These are phyloP conservation scores for Martiniozyma asiatica DNA, from an alignment of 1,139 yeast genomes.

Conservation along the genomic window DNA sequence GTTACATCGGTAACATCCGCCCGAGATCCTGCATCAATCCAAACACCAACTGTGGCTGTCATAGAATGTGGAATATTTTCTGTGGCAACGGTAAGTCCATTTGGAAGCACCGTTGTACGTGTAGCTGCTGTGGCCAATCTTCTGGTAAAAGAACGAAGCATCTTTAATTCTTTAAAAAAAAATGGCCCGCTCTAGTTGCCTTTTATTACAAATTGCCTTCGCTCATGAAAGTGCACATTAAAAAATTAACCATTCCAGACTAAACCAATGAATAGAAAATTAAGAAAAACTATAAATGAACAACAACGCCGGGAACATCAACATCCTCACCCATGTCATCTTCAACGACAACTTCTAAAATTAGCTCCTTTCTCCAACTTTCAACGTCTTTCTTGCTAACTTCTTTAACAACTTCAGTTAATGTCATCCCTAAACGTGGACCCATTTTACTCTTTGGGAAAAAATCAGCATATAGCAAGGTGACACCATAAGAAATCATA, in stretches of 20 bases:
- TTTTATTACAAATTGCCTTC: too few relatives aligned
- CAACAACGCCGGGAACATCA: slow-evolving; percentile 77
- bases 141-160: too few relatives aligned
- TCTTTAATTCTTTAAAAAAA: too few relatives aligned
- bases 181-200: too few relatives aligned
- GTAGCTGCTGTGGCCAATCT: slow-evolving; percentile 11
- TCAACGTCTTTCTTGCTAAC: slow-evolving; percentile 81
- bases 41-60: slow-evolving; percentile 95
- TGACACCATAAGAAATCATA: slow-evolving; percentile 87
- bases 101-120: slow-evolving; percentile 45
- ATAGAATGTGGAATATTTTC: slow-evolving; percentile 79
- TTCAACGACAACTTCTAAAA: slow-evolving; percentile 86
- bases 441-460: slow-evolving; percentile 73
- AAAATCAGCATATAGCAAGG: slow-evolving; percentile 83
- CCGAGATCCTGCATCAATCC: slow-evolving; percentile 97
- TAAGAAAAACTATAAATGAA: slow-evolving; percentile 33
- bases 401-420: slow-evolving; percentile 65
- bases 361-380: slow-evolving; percentile 60
- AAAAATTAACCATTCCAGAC: too few relatives aligned
- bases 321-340: slow-evolving; percentile 91
- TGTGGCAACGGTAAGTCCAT: slow-evolving; percentile 90
- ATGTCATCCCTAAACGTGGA: slow-evolving; percentile 56
- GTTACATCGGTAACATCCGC: slow-evolving; percentile 77
- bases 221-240: too few relatives aligned
- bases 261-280: too few relatives aligned